Base-by-base conservation (phyloP, 371 early-diverging fungal genomes). In the Funneliformis caledonium region DNA sequence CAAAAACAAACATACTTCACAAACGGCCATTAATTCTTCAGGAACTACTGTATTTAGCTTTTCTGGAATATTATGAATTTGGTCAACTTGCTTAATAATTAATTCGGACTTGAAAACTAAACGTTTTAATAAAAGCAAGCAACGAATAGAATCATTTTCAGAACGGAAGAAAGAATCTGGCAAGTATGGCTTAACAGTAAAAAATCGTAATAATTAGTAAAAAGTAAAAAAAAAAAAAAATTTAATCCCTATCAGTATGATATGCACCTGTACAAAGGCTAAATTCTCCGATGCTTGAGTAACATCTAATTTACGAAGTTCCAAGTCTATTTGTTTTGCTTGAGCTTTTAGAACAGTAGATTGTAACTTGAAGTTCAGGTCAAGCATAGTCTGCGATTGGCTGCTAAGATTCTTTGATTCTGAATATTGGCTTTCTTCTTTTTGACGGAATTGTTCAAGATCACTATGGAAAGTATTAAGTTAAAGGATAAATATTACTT, bases 271-370 rank as follows among this genome's bases (percentile, higher is more conserved):
- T 31, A 94, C 87, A 75, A 92, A 86, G 52, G 84, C 88, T 50
- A 97, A 83, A 73, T 96, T 91, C 81, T 94, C 93, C 11, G 87
- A 88, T 0, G 96, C 96, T 83, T 97, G 96, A 12, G 86, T 84
- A 7, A 93, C 94, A 43, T 97, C 97, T 69, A 97, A 82, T 78
- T 94, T 93, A 10, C 95, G 91, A 56, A 97, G 85, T 74, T 97
- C 97, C 61, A 97, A 87, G 81, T 97, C 98, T 59, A 97, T 92
- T 5, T 94, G 88, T 85, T 95, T 95, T 11, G 96, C 95, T 81
- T 95, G 93, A 2, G 96, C 92, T 84, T 96, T 96, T 87, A 93
- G 90, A 6, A 91, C 93, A 2, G 94, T 92, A 11, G 91, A 88
- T 82, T 95, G 95, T 47, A 97, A 88, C 76, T 94, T 93, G 73